These are phyloP conservation scores for Oryza glumipatula DNA, from an alignment of 176 grass and related monocot species.

Conservation along the genomic window DNA sequence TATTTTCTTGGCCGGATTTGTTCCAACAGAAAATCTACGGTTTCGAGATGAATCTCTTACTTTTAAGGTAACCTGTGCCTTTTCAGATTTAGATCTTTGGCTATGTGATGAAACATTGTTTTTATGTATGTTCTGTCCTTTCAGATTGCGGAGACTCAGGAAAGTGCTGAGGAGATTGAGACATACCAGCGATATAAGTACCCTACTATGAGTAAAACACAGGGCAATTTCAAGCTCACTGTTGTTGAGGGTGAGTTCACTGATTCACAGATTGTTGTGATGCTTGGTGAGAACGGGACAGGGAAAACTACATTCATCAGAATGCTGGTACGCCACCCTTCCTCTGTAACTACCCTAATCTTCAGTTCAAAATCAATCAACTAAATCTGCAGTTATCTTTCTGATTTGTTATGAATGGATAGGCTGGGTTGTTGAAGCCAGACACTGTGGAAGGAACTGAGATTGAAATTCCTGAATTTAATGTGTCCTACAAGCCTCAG, in stretches of 20 bases:
- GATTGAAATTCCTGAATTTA: constrained; percentile 94
- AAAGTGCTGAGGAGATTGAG: constrained; percentile 76
- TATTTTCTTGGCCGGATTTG: constrained; percentile 78
- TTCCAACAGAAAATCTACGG: constrained; percentile 85
- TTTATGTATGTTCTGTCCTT: constrained; percentile 16
- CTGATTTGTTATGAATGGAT: constrained; percentile 38
- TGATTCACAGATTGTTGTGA: constrained; percentile 85
- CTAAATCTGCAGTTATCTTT: neutral
- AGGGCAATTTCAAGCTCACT: constrained; percentile 74
- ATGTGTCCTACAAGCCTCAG: constrained; percentile 95
- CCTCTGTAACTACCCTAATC: neutral
- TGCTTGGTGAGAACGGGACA: constrained; percentile 90
- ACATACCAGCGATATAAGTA: constrained; percentile 82
- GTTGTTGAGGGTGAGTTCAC: constrained; percentile 79
- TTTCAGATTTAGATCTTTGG: neutral
- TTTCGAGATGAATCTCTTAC: constrained; percentile 79
- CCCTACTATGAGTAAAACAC: constrained; percentile 91
- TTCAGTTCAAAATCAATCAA: neutral
- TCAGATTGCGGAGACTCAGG: constrained; percentile 80
- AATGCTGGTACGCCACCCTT: constrained; percentile 61
- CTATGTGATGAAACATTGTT: neutral
- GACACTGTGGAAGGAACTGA: constrained; percentile 74
- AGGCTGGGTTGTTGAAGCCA: constrained; percentile 82
- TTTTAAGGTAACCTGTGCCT: constrained; percentile 66
- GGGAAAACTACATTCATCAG: constrained; percentile 89